Base-by-base conservation (phyloP, 768 basidiomycete species). In the Rubroboletus pulcherrimus region DNA sequence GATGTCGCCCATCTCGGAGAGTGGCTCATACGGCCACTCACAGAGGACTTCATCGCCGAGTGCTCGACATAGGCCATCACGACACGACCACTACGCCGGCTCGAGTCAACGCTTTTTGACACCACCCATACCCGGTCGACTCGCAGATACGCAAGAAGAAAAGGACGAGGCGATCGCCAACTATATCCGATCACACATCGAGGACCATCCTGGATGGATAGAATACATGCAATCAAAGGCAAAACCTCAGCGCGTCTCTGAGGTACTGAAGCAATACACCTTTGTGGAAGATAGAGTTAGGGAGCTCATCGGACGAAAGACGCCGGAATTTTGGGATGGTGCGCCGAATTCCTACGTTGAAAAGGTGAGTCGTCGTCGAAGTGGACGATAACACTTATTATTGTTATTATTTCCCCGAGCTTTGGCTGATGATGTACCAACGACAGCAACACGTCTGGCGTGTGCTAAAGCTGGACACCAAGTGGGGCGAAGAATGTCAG, bases 261-360 rank as follows among this genome's bases (percentile, higher is more conserved):
- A 76, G 40, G 67, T 81, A 33, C 51, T 82, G 53, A 71, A 72
- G 38, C 79, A 81, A 61, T 88, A 82, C 57, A 63, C 64, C 15
- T 79, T 83, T 62, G 76, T 87, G 40, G 76, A 82, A 57, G 65
- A 74, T 33, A 75, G 79, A 67, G 67, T 81, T 31, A 76, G 81
- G 48, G 71, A 74, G 46, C 78, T 74, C 61, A 74, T 70, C 7
- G 81, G 79, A 39, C 68, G 68, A 51, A 64, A 53, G 50, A 74
- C 80, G 7, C 80, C 82, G 0, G 71, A 74, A 21, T 73, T 76
- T 49, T 68, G 72, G 62, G 66, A 70, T 35, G 71, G 68, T 5
- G 75, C 73, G 0, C 69, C 71, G 9, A 66, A 53, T 31, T 61
- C 51, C 19, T 51, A 55, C n/a, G 79, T 87, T 21, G 70, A 78